A percentile compares a stretch with the other conserved stretches of the same genome.
phyloP scores from a whole-genome alignment of 371 early-diverging fungal genomes.

The Mortierella sp. region DNA sequence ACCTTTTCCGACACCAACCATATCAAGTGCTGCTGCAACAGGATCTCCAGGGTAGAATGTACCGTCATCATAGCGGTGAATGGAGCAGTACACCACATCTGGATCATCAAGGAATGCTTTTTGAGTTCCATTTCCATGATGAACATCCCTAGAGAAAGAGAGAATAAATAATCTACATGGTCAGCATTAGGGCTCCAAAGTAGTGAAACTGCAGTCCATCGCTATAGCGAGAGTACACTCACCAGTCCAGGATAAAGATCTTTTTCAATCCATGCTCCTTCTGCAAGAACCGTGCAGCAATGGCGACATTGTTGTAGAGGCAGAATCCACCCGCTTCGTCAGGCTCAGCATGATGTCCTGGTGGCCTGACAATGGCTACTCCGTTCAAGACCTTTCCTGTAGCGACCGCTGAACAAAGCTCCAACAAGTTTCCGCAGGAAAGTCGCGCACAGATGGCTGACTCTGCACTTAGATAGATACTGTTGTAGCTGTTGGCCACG shows the following conservation, averaged over 20 bases:
- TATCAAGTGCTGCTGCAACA: constrained; percentile 65
- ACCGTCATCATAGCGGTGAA: constrained; percentile 89
- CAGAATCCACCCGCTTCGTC: constrained; percentile 90
- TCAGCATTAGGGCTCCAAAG: background rate
- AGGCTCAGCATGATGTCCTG: constrained; percentile 93
- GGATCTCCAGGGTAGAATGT: constrained; percentile 82
- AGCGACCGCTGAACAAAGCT: constrained; percentile 79
- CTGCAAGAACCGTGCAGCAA: constrained; percentile 81
- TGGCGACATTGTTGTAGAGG: constrained; percentile 90
- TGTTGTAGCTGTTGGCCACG: constrained; percentile 67
- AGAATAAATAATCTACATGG: background rate
- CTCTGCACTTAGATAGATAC: constrained; percentile 79
- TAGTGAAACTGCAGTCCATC: background rate
- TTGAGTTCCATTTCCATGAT: constrained; percentile 96
- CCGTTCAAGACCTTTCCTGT: constrained; percentile 78
- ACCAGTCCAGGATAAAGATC: constrained; percentile 92
- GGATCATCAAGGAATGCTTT: constrained; percentile 82
- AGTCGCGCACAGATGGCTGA: constrained; percentile 75
- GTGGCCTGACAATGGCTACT: constrained; percentile 90
- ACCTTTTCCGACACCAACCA: constrained; percentile 76
- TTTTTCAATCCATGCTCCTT: constrained; percentile 61
- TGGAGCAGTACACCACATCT: constrained; percentile 85
- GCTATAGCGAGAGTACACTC: constrained; percentile 22
- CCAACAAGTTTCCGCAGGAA: constrained; percentile 84
- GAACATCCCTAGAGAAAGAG: constrained; percentile 81